Evolutionary conservation across 371 early-diverging fungal species (phyloP).

Genomic region (Syncephalis plumigaleata): DNA sequence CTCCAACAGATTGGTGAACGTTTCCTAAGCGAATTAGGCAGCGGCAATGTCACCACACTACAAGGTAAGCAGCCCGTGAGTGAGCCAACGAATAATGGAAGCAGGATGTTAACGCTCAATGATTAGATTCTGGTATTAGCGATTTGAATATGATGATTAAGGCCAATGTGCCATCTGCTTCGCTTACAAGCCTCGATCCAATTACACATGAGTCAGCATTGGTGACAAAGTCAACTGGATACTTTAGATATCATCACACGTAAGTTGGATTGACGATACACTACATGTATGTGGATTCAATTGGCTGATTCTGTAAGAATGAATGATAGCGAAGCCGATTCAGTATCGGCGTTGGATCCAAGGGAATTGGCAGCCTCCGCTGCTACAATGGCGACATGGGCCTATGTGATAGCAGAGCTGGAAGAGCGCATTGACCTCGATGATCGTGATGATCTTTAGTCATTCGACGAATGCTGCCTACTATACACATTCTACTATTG

Average conservation of each 20-base stretch:
- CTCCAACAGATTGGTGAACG: not conserved
- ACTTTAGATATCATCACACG: conserved; percentile 2
- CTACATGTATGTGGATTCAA: no score
- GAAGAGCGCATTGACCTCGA: not conserved
- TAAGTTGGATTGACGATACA: not conserved
- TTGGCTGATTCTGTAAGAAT: not conserved
- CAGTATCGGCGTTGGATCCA: conserved; percentile 1
- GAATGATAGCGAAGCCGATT: not conserved
- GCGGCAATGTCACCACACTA: not conserved
- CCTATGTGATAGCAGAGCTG: conserved; percentile 1
- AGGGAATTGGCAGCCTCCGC: not conserved
- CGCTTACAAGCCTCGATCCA: not conserved
- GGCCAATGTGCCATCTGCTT: not conserved
- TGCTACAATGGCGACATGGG: not conserved
- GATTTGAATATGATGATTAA: not conserved
- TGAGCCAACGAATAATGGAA: not conserved
- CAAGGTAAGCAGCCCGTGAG: not conserved
- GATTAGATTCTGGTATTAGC: not conserved
- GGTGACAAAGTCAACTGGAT: not conserved
- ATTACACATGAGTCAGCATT: not conserved
- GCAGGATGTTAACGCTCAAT: no score
- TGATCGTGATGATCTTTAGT: no score
- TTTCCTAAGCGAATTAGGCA: not conserved
- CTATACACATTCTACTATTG: no score
- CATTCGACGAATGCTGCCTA: no score